Percentiles rank a stretch among this genome's conserved stretches.
phyloP scores from a whole-genome alignment of 2,329 filamentous ascomycete genomes.

The Rhynchosporium agropyri region DNA sequence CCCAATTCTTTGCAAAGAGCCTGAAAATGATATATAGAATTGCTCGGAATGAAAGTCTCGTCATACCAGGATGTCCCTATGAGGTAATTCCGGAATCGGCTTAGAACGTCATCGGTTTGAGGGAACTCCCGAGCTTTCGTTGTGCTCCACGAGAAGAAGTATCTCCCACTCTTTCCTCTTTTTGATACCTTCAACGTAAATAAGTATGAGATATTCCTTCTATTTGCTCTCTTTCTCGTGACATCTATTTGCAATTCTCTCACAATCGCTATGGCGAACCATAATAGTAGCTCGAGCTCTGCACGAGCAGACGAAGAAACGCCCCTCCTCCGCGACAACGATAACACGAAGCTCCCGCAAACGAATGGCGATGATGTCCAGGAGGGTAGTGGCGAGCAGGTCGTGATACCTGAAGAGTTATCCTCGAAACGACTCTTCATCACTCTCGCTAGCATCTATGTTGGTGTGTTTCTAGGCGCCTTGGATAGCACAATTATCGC shows the following conservation, averaged over 20 bases:
- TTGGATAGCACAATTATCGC: slow-evolving; percentile 82
- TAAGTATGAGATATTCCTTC: slow-evolving; percentile 22
- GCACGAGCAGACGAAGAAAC: slow-evolving; percentile 37
- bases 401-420: slow-evolving; percentile 52
- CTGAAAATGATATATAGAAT: background rate
- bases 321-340: slow-evolving; percentile 36
- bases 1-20: too few species aligned
- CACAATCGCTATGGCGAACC: slow-evolving; percentile 8
- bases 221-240: background rate
- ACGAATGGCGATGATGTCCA: slow-evolving; percentile 7
- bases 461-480: slow-evolving; percentile 66
- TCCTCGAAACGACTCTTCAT: slow-evolving; percentile 53
- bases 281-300: slow-evolving; percentile 9
- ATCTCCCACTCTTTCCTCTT: slow-evolving; percentile 20
- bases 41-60: background rate
- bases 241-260: background rate
- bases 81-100: slow-evolving; percentile 3
- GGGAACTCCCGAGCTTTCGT: background rate
- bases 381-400: slow-evolving; percentile 27
- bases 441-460: slow-evolving; percentile 58
- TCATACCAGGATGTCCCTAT: background rate
- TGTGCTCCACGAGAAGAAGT: slow-evolving; percentile 10
- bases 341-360: slow-evolving; percentile 19
- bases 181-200: background rate
- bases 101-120: slow-evolving; percentile 4